phyloP scores from a whole-genome alignment of 805 yeast genomes.

The Candida jianshihensis region DNA sequence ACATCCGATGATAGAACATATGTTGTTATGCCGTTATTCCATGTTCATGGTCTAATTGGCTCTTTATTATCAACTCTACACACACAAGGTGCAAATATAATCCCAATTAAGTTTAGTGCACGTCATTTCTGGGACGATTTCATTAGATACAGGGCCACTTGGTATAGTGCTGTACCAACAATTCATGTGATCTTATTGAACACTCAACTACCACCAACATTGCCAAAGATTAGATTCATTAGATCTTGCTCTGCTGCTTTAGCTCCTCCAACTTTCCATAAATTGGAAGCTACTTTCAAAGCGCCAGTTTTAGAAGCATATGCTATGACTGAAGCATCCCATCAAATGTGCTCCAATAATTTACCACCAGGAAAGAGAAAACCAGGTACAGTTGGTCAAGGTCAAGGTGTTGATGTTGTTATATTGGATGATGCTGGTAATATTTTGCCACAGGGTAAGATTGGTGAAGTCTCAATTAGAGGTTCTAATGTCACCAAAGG shows the following conservation, averaged over 20 bases:
- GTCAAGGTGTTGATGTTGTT: constrained; percentile 60
- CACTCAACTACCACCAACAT: constrained; percentile 38
- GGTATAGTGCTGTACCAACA: constrained; percentile 79
- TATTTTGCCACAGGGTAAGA: constrained; percentile 39
- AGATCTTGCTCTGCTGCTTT: constrained; percentile 68
- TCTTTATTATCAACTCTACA: constrained; percentile 55
- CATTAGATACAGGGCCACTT: constrained; percentile 40
- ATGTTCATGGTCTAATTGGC: constrained; percentile 68
- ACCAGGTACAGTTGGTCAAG: constrained; percentile 70
- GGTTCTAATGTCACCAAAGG: constrained; percentile 70
- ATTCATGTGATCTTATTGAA: constrained; percentile 61
- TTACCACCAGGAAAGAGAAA: constrained; percentile 58
- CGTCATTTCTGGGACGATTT: constrained; percentile 54
- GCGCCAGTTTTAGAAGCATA: constrained; percentile 74
- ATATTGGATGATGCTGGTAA: constrained; percentile 46
- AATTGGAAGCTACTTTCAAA: constrained; percentile 47
- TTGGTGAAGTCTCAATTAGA: constrained; percentile 64
- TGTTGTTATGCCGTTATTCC: constrained; percentile 72
- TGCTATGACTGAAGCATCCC: constrained; percentile 80
- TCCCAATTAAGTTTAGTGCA: constrained; percentile 61
- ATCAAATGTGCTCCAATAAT: constrained; percentile 69
- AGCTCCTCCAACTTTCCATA: constrained; percentile 57
- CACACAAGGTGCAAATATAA: constrained; percentile 53
- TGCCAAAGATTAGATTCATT: constrained; percentile 56
- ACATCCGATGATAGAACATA: constrained; percentile 45